Evolutionary conservation across 169 alveolate species (phyloP), one percentile per base, ranked within the genome.

Genomic region (Prorocentrum cordatum): DNA sequence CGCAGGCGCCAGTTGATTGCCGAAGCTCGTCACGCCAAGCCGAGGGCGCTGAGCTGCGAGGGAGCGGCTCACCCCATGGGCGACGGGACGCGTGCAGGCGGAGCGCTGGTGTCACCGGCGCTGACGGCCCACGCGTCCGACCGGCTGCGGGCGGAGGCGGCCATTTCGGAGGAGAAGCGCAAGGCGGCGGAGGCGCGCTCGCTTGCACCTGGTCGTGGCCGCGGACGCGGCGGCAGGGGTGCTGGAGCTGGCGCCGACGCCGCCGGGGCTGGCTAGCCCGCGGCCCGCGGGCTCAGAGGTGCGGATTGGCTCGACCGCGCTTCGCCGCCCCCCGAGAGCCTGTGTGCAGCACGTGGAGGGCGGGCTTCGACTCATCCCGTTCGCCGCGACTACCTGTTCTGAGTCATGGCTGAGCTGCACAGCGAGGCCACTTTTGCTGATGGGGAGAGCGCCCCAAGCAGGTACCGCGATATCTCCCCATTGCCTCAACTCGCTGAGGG

Each of bases 61-160:
- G 85, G 85, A 0, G 85, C 85, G 35, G 71, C 45, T 6, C 70
- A 73, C 24, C 50, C 26, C 70, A 0, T 32, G 54, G 85, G 85
- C 9, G 33, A 42, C 39, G 2, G 47, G 5, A 31, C 20, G 61
- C 18, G 42, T 2, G 1, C 16, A 0, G 71, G 85, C 3, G 70
- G 85, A 2, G 85, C 66, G 18, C 26, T 73, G 2, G 70, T 73
- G 3, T 50, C 26, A 6, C 85, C 70, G 3, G 24, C 83, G 3
- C 20, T 72, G 50, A 42, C 68, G 1, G 50, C 26, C 1, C 45
- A 39, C 24, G 83, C 27, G 32, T 26, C 67, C 14, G 45, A 47
- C 18, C 20, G 45, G 67, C 12, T 71, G 35, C 62, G 45, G 38
- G 80, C 61, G 0, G 50, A 68, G 38, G n/a, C 62, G 38, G 35